These are phyloP conservation scores for Plectosphaerella sp. DNA, from an alignment of 2,329 filamentous ascomycete species.

Conservation along the genomic window DNA sequence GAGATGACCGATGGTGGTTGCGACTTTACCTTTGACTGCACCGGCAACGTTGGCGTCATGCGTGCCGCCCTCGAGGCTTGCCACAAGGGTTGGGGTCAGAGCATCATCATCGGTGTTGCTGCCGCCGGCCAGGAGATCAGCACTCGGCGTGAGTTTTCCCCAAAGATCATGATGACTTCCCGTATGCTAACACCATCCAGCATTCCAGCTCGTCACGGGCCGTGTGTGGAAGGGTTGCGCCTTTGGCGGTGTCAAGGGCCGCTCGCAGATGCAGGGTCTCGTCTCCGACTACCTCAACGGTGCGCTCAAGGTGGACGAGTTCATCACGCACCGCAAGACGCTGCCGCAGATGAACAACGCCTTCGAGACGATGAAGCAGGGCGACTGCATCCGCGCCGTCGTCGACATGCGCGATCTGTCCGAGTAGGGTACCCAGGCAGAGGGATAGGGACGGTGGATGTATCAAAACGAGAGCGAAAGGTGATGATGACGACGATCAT, in stretches of 20 bases:
- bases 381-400: conserved; percentile 95
- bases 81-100: conserved; percentile 99
- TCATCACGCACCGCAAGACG: conserved; percentile 92
- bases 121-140: conserved; percentile 94
- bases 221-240: conserved; percentile 98
- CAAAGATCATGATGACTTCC: not conserved
- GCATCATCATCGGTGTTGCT: conserved; percentile 95
- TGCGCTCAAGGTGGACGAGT: conserved; percentile 95
- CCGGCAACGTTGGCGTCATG: conserved; percentile 95
- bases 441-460: not conserved
- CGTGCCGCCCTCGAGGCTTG: conserved; percentile 91
- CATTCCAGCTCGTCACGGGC: conserved; percentile 97
- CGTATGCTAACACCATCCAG: conserved; percentile 37
- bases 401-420: conserved; percentile 55
- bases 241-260: conserved; percentile 97
- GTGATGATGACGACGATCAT: not conserved
- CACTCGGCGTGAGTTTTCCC: conserved; percentile 71
- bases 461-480: not conserved
- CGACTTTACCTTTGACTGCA: conserved; percentile 99
- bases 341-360: conserved; percentile 82
- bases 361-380: conserved; percentile 91
- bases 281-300: conserved; percentile 87
- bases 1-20: conserved; percentile 98
- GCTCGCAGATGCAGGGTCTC: conserved; percentile 81
- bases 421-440: not conserved